Base-by-base conservation (phyloP, 2,329 filamentous ascomycete genomes). In the Alternaria sp. region DNA sequence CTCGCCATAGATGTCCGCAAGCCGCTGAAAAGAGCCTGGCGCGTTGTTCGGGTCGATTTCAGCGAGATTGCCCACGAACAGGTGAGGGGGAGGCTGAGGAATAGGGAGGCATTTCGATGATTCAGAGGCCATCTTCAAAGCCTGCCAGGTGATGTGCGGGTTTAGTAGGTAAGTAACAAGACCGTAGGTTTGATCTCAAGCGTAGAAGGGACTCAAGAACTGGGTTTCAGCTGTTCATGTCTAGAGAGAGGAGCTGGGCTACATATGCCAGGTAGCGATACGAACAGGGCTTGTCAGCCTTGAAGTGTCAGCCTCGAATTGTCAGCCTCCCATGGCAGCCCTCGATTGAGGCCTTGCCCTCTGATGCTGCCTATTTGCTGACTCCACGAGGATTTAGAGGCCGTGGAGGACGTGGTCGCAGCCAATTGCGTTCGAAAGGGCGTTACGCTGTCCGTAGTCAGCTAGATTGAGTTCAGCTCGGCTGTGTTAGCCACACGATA, bases 1-100 rank as follows among this genome's bases (percentile, higher is more conserved):
- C 21, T 58, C 55, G 55, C 55, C 55, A 42, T 58, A 58, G 13
- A 58, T 58, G 4, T 58, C 55, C 31, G 55, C 37, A 29, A 58
- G 55, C 7, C 51, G 42, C 21, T 50, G 36, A 11, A 58, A 37
- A 31, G 55, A 58, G 24, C 51, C 44, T 7, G 51, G 37, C 11
- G 51, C 51, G 26, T 58, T 33, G 13, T 49, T 40, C 10, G 55
- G 51, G 13, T 58, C 55, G 4, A 58, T 58, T 17, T 54, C 44
- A 26, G 51, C 31, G 24, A 58, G 21, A n/a, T 58, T 58, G 14
- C 55, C 55, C 4, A 49, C 34, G 31, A 58, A 53, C 14, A 54
- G 11, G 9, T 54, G 51, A 13, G 55, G 55, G 10, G 51, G 51
- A 28, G 55, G 55, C 31, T 58, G 55, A 11, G 55, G 55, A 26